Evolutionary conservation across 2,329 filamentous ascomycete genomes (phyloP).

Genomic region (Penicillium palitans): DNA sequence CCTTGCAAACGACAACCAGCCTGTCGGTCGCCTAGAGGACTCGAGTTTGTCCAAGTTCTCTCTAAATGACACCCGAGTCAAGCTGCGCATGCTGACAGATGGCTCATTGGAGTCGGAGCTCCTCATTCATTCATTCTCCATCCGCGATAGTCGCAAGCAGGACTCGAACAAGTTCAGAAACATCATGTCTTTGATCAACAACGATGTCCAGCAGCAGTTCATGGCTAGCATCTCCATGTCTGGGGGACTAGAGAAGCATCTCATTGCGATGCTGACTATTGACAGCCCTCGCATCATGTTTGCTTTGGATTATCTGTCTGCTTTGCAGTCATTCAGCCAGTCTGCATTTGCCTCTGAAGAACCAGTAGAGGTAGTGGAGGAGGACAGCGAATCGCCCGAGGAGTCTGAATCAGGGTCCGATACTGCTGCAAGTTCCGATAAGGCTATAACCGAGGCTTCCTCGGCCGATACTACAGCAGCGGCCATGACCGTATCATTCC

Average conservation of each 20-base stretch:
- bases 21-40: conserved; percentile 73
- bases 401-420: conserved; percentile 41
- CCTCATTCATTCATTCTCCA: conserved; percentile 90
- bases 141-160: conserved; percentile 82
- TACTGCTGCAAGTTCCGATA: conserved; percentile 29
- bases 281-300: conserved; percentile 95
- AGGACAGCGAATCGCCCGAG: conserved; percentile 36
- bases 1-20: conserved; percentile 70
- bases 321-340: conserved; percentile 78
- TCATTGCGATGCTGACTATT: conserved; percentile 89
- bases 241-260: conserved; percentile 72
- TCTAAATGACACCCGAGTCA: conserved; percentile 86
- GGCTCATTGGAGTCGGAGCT: conserved; percentile 89
- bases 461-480: conserved; percentile 39
- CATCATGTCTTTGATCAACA: conserved; percentile 97
- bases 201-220: conserved; percentile 87
- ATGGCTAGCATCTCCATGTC: conserved; percentile 97
- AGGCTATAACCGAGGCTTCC: conserved; percentile 23
- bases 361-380: conserved; percentile 33
- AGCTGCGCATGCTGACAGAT: conserved; percentile 90
- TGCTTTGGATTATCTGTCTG: conserved; percentile 91
- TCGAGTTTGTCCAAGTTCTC: conserved; percentile 93
- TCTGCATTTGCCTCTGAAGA: conserved; percentile 64
- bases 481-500: conserved; percentile 77
- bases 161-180: conserved; percentile 95